phyloP scores from a whole-genome alignment of 495 filamentous ascomycete genomes.

The Gamarada debralockiae region DNA sequence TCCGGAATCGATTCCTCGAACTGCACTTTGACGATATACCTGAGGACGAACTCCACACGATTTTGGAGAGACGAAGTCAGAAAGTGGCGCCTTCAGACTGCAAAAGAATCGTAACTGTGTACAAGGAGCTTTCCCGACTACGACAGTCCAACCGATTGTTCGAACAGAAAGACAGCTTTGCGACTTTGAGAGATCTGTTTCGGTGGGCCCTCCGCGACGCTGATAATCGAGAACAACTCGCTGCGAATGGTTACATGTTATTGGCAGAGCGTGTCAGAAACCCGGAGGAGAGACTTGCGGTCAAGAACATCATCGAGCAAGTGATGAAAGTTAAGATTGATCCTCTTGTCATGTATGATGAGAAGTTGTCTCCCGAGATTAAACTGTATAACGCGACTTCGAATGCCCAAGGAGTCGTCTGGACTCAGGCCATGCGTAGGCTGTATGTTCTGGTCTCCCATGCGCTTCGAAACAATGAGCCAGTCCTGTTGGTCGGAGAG shows the following conservation, averaged over 20 bases:
- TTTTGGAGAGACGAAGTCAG: conserved; percentile 80
- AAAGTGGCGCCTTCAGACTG: conserved; percentile 89
- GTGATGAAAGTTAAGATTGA: conserved; percentile 86
- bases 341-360: conserved; percentile 65
- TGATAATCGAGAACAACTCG: conserved; percentile 82
- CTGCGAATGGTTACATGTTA: conserved; percentile 91
- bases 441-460: conserved; percentile 81
- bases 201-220: conserved; percentile 89
- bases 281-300: conserved; percentile 73
- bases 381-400: conserved; percentile 43
- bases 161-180: conserved; percentile 97
- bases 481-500: conserved; percentile 89
- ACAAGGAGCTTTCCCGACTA: conserved; percentile 81
- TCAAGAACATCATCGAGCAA: conserved; percentile 87
- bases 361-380: conserved; percentile 48
- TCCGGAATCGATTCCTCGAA: conserved; percentile 95
- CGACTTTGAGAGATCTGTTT: conserved; percentile 93
- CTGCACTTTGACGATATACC: conserved; percentile 98
- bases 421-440: conserved; percentile 92
- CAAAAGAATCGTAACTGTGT: conserved; percentile 85
- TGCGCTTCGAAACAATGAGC: conserved; percentile 87
- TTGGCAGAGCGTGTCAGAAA: conserved; percentile 94
- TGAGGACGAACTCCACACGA: conserved; percentile 88
- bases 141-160: conserved; percentile 88
- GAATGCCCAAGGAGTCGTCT: conserved; percentile 65